Conservation (phyloP, 768 basidiomycete species). For the Psilocybe cubensis region DNA sequence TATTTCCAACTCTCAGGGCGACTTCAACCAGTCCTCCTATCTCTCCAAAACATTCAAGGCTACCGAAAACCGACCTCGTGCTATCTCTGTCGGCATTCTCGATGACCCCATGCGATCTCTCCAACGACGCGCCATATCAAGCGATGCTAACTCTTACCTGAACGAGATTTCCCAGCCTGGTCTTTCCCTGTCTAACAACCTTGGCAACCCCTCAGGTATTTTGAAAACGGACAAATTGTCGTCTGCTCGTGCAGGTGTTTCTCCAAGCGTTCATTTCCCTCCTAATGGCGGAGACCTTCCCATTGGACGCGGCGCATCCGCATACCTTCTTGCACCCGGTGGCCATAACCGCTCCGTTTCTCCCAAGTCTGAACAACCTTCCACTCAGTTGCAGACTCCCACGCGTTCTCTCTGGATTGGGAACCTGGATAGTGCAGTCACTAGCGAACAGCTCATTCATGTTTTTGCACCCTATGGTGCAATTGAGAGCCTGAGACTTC, state of each 20-base stretch:
- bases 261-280: constrained; percentile 71
- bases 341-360: constrained; percentile 78
- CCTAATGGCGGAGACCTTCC: constrained; percentile 57
- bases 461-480: constrained; percentile 97
- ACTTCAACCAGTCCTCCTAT: constrained; percentile 59
- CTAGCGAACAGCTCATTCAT: constrained; percentile 92
- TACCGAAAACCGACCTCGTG: constrained; percentile 73
- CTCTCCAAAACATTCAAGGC: constrained; percentile 77
- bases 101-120: constrained; percentile 78
- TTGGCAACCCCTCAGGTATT: constrained; percentile 51
- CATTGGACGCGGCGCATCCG: constrained; percentile 54
- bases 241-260: constrained; percentile 46
- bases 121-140: constrained; percentile 60
- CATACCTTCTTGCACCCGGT: constrained; percentile 71
- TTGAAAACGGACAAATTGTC: constrained; percentile 65
- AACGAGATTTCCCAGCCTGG: constrained; percentile 56
- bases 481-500: constrained; percentile 91
- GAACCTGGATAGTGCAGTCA: constrained; percentile 93
- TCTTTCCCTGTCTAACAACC: constrained; percentile 39
- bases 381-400: constrained; percentile 86
- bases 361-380: constrained; percentile 74
- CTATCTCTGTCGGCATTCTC: constrained; percentile 87
- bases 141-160: constrained; percentile 61
- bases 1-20: constrained; percentile 49
- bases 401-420: constrained; percentile 98